These are phyloP conservation scores for Ogataea trehalophila DNA, from an alignment of 805 yeast genomes.

Conservation along the genomic window DNA sequence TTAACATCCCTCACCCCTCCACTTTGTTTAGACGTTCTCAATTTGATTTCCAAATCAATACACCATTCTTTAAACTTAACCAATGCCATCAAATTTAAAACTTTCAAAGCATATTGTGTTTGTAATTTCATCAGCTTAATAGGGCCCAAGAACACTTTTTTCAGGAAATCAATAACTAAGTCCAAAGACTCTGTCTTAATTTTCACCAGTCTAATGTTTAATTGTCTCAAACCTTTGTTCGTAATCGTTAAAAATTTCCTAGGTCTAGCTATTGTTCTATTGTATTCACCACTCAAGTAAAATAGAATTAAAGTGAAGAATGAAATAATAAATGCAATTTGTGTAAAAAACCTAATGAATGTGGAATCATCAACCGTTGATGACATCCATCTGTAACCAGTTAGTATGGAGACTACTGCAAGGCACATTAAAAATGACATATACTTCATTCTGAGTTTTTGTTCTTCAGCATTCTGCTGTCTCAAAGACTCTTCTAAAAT, in stretches of 20 bases:
- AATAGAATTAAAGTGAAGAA: slow-evolving; percentile 68
- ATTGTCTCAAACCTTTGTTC: slow-evolving; percentile 82
- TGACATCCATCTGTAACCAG: slow-evolving; percentile 31
- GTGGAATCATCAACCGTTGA: slow-evolving; percentile 17
- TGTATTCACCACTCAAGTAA: slow-evolving; percentile 86
- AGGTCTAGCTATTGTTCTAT: slow-evolving; percentile 77
- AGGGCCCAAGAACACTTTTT: slow-evolving; percentile 12
- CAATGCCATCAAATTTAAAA: slow-evolving; percentile 6
- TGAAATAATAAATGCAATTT: slow-evolving; percentile 56
- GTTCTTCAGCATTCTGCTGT: slow-evolving; percentile 72
- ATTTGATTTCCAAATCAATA: slow-evolving; percentile 20
- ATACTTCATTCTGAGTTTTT: slow-evolving; percentile 58
- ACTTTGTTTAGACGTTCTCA: slow-evolving; percentile 45
- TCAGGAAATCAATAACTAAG: slow-evolving; percentile 17
- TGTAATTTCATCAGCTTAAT: slow-evolving; percentile 12
- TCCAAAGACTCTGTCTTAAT: slow-evolving; percentile 40
- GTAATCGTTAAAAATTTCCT: slow-evolving; percentile 75
- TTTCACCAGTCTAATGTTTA: slow-evolving; percentile 73
- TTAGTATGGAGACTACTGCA: slow-evolving; percentile 33
- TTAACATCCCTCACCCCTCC: slow-evolving; percentile 80
- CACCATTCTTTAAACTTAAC: slow-evolving; percentile 20
- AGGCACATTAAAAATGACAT: slow-evolving; percentile 47
- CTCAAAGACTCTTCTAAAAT: slow-evolving; percentile 84
- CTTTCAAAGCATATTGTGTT: slow-evolving; percentile 1
- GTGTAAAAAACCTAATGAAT: slow-evolving; percentile 36